Evolutionary conservation across 73 alveolate genomes (phyloP).

Genomic region (Paramecium primaurelia): DNA sequence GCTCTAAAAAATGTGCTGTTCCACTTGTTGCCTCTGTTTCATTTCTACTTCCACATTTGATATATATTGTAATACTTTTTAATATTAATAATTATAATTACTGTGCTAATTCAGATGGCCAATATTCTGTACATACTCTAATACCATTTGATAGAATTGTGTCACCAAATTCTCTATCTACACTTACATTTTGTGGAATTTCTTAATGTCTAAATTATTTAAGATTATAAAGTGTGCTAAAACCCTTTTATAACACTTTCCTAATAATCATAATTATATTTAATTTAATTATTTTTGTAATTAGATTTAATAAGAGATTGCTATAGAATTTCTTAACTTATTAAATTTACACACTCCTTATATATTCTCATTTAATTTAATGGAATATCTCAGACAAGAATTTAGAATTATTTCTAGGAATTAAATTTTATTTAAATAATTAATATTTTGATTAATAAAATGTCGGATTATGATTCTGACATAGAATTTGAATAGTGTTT

Average conservation of each 20-base stretch:
- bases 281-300: not conserved
- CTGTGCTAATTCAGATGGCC: slow-evolving; percentile 74
- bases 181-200: slow-evolving; percentile 80
- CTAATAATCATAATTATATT: not conserved
- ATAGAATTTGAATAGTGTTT: not conserved
- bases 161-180: slow-evolving; percentile 71
- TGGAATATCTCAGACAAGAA: not conserved
- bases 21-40: slow-evolving; percentile 84
- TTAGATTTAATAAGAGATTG: not conserved
- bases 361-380: too few relatives aligned
- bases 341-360: too few relatives aligned
- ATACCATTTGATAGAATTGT: slow-evolving; percentile 81
- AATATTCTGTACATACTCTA: slow-evolving; percentile 77
- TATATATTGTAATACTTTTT: slow-evolving; percentile 76
- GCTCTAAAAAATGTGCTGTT: slow-evolving; percentile 92
- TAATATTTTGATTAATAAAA: not conserved
- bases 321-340: not conserved
- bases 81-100: not conserved
- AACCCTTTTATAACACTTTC: not conserved
- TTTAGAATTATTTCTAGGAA: too few relatives aligned
- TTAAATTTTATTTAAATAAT: too few relatives aligned
- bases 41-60: slow-evolving; percentile 89
- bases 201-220: slow-evolving; percentile 61
- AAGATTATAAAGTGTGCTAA: not conserved
- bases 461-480: not conserved